Evolutionary conservation across 352 stramenopile species (phyloP).

Genomic region (Pythium sp.): DNA sequence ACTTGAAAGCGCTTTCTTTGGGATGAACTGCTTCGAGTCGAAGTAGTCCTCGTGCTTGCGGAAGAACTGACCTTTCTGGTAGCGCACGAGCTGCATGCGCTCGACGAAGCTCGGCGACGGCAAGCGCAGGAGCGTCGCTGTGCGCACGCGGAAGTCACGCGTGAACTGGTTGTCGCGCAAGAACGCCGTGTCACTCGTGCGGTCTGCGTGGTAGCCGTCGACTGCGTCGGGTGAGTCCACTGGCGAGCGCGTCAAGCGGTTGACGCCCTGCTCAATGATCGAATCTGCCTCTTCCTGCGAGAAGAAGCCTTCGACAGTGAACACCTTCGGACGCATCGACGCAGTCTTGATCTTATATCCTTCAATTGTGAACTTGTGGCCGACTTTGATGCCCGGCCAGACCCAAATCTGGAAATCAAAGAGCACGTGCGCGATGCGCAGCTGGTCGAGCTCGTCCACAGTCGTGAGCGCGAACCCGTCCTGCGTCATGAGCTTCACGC

Average conservation of each 20-base stretch:
- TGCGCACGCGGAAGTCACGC: slow-evolving; percentile 49
- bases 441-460: slow-evolving; percentile 28
- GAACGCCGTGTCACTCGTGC: slow-evolving; percentile 73
- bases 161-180: slow-evolving; percentile 64
- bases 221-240: slow-evolving; percentile 56
- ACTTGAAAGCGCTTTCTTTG: slow-evolving; percentile 31
- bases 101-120: slow-evolving; percentile 50
- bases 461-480: slow-evolving; percentile 46
- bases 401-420: slow-evolving; percentile 75
- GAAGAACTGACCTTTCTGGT: slow-evolving; percentile 69
- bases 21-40: slow-evolving; percentile 63
- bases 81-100: slow-evolving; percentile 65
- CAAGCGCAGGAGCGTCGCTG: slow-evolving; percentile 43
- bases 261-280: slow-evolving; percentile 49
- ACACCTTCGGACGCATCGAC: slow-evolving; percentile 61
- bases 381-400: slow-evolving; percentile 70
- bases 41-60: slow-evolving; percentile 81
- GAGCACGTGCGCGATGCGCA: slow-evolving; percentile 61
- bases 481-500: slow-evolving; percentile 56
- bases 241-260: slow-evolving; percentile 48
- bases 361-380: slow-evolving; percentile 51
- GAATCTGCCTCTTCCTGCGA: slow-evolving; percentile 47
- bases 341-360: slow-evolving; percentile 53
- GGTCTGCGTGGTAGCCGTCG: slow-evolving; percentile 56
- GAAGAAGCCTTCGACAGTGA: slow-evolving; percentile 66